These are phyloP conservation scores for Meyerozyma sp. DNA, from an alignment of 1,139 yeast species.

Conservation along the genomic window DNA sequence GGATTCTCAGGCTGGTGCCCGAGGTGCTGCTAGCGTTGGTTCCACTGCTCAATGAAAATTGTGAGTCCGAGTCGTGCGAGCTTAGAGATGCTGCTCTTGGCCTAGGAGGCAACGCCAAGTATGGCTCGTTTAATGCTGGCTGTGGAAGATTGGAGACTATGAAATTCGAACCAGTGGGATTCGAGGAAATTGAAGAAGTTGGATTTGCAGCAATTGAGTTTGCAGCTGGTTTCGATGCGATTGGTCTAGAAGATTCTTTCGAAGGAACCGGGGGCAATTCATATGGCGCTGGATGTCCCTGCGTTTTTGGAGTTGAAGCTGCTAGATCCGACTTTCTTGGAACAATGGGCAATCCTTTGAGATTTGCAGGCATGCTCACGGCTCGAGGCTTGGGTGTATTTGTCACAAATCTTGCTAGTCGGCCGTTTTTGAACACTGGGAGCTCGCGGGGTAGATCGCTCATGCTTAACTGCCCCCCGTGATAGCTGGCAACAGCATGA, in stretches of 20 bases:
- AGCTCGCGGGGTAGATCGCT: slow-evolving; percentile 28
- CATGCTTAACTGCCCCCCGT: slow-evolving; percentile 20
- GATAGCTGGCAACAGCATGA: slow-evolving; percentile 25
- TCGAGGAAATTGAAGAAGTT: no score
- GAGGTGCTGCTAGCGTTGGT: background rate
- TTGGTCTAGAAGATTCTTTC: no score
- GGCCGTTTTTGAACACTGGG: slow-evolving; percentile 26
- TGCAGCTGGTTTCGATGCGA: no score
- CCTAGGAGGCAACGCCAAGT: background rate
- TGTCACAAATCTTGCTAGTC: slow-evolving; percentile 14
- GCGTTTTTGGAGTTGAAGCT: no score
- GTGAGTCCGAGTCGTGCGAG: background rate
- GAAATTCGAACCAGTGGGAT: no score
- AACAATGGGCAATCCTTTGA: background rate
- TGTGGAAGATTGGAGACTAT: background rate
- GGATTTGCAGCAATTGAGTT: no score
- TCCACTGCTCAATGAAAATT: background rate
- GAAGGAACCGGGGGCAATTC: no score
- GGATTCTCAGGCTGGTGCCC: slow-evolving; percentile 1
- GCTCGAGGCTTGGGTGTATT: slow-evolving; percentile 12
- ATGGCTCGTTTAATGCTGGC: background rate
- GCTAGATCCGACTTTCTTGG: background rate
- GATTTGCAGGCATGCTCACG: slow-evolving; percentile 19
- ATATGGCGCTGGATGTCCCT: no score
- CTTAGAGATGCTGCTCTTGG: background rate